phyloP scores from a whole-genome alignment of 1,284 basidiomycete species.

The Irpex rosettiformis region DNA sequence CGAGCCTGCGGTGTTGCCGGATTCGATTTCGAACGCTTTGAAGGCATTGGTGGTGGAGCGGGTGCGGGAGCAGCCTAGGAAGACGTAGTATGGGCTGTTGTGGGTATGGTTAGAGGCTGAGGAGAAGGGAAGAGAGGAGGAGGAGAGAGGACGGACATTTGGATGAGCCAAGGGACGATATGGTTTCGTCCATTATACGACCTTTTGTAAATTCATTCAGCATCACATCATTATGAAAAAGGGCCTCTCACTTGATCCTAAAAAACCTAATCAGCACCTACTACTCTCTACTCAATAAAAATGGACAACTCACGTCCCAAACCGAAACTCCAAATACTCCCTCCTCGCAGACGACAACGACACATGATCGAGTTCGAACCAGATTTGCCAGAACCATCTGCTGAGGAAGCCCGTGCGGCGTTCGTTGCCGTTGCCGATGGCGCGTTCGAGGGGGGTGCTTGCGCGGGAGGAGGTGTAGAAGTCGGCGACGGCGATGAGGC shows the following conservation, averaged over 20 bases:
- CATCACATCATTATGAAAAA: neutral
- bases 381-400: constrained; percentile 81
- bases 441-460: constrained; percentile 45
- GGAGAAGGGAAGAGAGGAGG: constrained; percentile 2
- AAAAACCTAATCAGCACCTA: neutral
- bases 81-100: constrained; percentile 67
- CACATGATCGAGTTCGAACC: constrained; percentile 82
- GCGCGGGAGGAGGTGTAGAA: constrained; percentile 74
- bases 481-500: constrained; percentile 73
- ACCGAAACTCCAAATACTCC: constrained; percentile 80
- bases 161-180: constrained; percentile 68
- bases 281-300: neutral
- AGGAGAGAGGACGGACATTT: constrained; percentile 42
- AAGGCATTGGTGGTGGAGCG: constrained; percentile 59
- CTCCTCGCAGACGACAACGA: constrained; percentile 66
- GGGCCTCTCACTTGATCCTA: constrained; percentile 23
- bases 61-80: constrained; percentile 69
- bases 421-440: constrained; percentile 55
- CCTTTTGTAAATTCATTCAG: constrained; percentile 31
- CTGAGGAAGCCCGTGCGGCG: constrained; percentile 60
- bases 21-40: constrained; percentile 69
- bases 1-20: constrained; percentile 60
- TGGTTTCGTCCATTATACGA: constrained; percentile 73
- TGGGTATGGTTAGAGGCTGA: constrained; percentile 28
- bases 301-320: constrained; percentile 49